These are phyloP conservation scores for Coemansia brasiliensis DNA, from an alignment of 192 early-diverging fungal genomes.

Conservation along the genomic window DNA sequence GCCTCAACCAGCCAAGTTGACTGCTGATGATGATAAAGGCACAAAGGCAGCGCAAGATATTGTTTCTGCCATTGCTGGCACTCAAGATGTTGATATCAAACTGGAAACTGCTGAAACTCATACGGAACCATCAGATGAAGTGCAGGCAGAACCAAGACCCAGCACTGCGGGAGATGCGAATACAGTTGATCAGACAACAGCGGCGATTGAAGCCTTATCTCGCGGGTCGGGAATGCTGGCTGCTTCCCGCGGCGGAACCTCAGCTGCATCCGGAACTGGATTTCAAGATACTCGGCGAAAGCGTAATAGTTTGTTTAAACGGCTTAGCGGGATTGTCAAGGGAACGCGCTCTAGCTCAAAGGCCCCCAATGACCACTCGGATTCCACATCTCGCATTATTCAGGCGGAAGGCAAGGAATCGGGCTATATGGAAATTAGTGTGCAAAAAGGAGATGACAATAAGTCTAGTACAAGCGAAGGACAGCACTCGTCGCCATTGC, in stretches of 20 bases:
- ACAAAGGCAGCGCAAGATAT: slow-evolving; percentile 22
- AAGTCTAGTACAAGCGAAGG: neutral
- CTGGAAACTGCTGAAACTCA: neutral
- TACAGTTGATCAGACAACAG: slow-evolving; percentile 45
- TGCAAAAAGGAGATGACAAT: slow-evolving; percentile 9
- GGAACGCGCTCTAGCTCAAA: slow-evolving; percentile 24
- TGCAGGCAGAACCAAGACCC: neutral
- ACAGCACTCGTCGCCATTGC: slow-evolving; percentile 2
- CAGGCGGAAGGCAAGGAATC: slow-evolving; percentile 34
- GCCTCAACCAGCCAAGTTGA: slow-evolving; percentile 4
- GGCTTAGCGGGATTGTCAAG: slow-evolving; percentile 46
- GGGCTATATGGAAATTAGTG: slow-evolving; percentile 47
- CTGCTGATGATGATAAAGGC: neutral
- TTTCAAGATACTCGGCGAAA: slow-evolving; percentile 25
- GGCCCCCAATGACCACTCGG: slow-evolving; percentile 7
- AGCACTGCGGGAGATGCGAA: neutral
- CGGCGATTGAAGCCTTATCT: slow-evolving; percentile 46
- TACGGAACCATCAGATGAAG: neutral
- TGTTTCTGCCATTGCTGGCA: slow-evolving; percentile 8
- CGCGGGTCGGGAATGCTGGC: slow-evolving; percentile 14
- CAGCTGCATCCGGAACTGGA: neutral
- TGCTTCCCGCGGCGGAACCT: slow-evolving; percentile 1
- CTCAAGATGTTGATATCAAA: neutral
- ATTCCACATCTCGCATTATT: slow-evolving; percentile 28
- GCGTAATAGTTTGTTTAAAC: slow-evolving; percentile 46